Base-by-base conservation (phyloP, 306 rosid genomes). In the Cucumis cinereus region DNA sequence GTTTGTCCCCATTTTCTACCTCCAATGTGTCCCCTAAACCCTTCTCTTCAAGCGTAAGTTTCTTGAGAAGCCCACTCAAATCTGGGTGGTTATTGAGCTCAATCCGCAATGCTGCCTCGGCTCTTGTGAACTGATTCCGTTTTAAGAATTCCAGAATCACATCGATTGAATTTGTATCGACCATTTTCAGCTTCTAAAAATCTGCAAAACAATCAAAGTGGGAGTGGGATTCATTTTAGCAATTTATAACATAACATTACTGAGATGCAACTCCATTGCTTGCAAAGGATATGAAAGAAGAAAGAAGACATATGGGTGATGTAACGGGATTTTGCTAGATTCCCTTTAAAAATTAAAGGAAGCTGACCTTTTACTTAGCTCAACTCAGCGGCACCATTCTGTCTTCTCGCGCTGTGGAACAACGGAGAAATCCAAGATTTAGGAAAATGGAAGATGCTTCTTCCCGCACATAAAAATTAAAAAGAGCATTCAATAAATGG, bases 101-200 rank as follows among this genome's bases (percentile, higher is more conserved):
- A 77, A 92, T 83, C 26, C 92, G 90, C 81, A 94, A 82, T 77
- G 97, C 97, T 73, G 96, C 96, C 90, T 94, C 99, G 6, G 99
- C 97, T 81, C 91, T 83, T 0, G 90, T 85, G 78, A 94, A 90
- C 77, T 85, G 86, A 58, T 94, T 94, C 82, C 82, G 90, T 83
- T 80, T 88, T 83, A 94, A 81, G 77, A 94, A 94, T 78, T 94
- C 97, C 78, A 94, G 87, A 85, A 94, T 87, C 83, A 85, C 86
- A 40, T 90, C 96, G 73, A 94, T 92, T 8, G 99, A 90, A 74
- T 89, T 87, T 28, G 92, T 16, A 62, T 90, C 92, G 3, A 86
- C 86, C 99, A 92, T 95, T 87, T 67, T 69, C 82, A 63, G 82
- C 79, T 84, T 77, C 83, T 78, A 78, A 80, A 47, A 88, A 85